phyloP scores from a whole-genome alignment of 2,329 filamentous ascomycete species.

The Fusarium floridanum region DNA sequence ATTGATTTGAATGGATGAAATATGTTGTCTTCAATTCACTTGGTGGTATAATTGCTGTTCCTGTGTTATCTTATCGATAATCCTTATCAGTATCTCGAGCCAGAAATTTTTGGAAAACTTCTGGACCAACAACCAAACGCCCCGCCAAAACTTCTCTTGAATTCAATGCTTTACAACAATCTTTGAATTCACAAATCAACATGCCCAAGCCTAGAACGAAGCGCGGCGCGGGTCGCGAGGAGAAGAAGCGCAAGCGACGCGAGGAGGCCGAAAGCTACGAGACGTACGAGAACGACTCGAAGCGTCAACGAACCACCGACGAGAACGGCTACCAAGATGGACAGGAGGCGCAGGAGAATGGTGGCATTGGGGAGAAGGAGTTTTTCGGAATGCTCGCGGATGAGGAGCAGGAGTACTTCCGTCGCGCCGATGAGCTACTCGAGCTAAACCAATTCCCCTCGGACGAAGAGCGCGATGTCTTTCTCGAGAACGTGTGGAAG shows the following conservation, averaged over 20 bases:
- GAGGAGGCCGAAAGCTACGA: conserved; percentile 45
- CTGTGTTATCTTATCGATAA: conserved; percentile 37
- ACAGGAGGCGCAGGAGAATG: conserved; percentile 43
- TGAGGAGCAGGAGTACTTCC: conserved; percentile 96
- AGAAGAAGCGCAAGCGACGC: conserved; percentile 56
- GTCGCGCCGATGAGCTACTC: conserved; percentile 87
- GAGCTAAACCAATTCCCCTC: conserved; percentile 89
- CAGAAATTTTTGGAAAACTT: conserved; percentile 37
- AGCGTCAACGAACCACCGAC: conserved; percentile 45
- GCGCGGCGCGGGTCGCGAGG: conserved; percentile 54
- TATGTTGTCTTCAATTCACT: neutral
- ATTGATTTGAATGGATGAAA: neutral
- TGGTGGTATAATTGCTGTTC: neutral
- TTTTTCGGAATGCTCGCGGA: conserved; percentile 96
- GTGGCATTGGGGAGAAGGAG: conserved; percentile 67
- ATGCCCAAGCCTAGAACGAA: conserved; percentile 62
- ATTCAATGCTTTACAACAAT: conserved; percentile 5
- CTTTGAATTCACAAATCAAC: conserved; percentile 29
- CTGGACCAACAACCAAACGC: conserved; percentile 16
- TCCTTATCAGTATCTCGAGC: neutral
- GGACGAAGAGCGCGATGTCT: conserved; percentile 77
- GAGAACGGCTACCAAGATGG: conserved; percentile 42
- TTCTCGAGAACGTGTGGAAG: conserved; percentile 84
- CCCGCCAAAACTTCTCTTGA: conserved; percentile 31
- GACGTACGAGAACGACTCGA: conserved; percentile 38